phyloP scores from a whole-genome alignment of 139 green algal species.

The Haematococcus lacustris region DNA sequence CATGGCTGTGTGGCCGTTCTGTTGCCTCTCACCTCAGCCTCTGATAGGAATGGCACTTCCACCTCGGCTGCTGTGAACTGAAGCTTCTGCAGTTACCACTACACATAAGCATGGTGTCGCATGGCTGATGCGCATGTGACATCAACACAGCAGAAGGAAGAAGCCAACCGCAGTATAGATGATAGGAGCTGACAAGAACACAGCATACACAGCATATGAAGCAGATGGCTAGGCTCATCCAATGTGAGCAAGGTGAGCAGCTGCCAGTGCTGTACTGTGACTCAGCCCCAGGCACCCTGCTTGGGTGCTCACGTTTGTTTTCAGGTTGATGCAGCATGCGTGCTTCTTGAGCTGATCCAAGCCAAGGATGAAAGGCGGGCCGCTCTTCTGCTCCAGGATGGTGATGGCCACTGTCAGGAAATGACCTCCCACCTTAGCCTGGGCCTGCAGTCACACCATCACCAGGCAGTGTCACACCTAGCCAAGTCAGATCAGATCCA shows the following conservation, averaged over 20 bases:
- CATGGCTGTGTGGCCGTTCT: no score
- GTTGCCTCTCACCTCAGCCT: conserved; percentile 35
- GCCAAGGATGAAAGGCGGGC: conserved; percentile 90
- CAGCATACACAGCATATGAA: background rate
- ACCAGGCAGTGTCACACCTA: no score
- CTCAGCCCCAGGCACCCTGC: background rate
- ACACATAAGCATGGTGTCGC: background rate
- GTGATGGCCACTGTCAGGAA: conserved; percentile 80
- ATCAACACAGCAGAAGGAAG: background rate
- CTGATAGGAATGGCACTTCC: conserved; percentile 71
- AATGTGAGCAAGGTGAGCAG: background rate
- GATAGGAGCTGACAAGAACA: background rate
- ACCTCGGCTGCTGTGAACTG: background rate
- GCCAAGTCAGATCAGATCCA: background rate
- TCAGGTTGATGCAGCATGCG: conserved; percentile 24
- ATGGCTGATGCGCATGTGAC: background rate
- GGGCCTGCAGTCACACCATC: conserved; percentile 52
- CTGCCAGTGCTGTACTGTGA: background rate
- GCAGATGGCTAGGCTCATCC: background rate
- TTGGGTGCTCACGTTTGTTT: background rate
- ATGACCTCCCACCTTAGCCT: conserved; percentile 62
- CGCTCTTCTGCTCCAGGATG: conserved; percentile 80
- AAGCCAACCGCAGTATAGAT: background rate
- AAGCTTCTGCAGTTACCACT: background rate
- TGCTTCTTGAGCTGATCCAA: conserved; percentile 91